Percentiles rank a stretch among this genome's conserved stretches.
phyloP scores from a whole-genome alignment of 352 stramenopile genomes.

The Blastocystis sp. region DNA sequence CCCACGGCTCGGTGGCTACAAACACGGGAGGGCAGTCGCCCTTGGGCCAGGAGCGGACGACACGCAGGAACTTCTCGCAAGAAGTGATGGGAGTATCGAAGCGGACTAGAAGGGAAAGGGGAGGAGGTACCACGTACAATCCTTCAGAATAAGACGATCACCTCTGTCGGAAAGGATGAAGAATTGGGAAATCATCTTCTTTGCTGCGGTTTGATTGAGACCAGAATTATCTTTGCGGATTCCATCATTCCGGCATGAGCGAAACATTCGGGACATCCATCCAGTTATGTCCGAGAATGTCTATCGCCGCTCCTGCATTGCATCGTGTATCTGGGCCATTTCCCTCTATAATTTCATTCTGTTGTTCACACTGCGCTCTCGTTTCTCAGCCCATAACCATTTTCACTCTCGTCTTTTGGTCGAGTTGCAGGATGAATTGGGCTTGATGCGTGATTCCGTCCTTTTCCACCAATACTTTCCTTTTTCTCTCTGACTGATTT shows the following conservation, averaged over 20 bases:
- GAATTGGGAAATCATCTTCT: slow-evolving; percentile 88
- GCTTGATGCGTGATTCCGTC: no score
- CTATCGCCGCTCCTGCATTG: background rate
- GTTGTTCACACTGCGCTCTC: no score
- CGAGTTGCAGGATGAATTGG: no score
- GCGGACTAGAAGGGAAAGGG: slow-evolving; percentile 19
- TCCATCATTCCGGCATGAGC: background rate
- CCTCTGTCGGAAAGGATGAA: slow-evolving; percentile 95
- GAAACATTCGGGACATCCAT: background rate
- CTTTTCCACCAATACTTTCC: no score
- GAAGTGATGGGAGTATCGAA: slow-evolving; percentile 70
- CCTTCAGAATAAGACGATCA: slow-evolving; percentile 95
- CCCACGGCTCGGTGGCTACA: slow-evolving; percentile 65
- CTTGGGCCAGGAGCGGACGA: slow-evolving; percentile 97
- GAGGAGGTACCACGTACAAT: slow-evolving; percentile 74
- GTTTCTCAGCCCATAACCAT: no score
- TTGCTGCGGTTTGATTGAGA: background rate
- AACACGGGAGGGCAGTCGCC: slow-evolving; percentile 92
- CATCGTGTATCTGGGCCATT: background rate
- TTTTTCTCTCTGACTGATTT: no score
- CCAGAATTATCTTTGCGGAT: background rate
- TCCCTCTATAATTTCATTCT: background rate
- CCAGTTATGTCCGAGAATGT: background rate
- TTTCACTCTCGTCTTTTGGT: no score
- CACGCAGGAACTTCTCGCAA: slow-evolving; percentile 95